phyloP scores from a whole-genome alignment of 352 stramenopile genomes.

The Phytopythium montanum region DNA sequence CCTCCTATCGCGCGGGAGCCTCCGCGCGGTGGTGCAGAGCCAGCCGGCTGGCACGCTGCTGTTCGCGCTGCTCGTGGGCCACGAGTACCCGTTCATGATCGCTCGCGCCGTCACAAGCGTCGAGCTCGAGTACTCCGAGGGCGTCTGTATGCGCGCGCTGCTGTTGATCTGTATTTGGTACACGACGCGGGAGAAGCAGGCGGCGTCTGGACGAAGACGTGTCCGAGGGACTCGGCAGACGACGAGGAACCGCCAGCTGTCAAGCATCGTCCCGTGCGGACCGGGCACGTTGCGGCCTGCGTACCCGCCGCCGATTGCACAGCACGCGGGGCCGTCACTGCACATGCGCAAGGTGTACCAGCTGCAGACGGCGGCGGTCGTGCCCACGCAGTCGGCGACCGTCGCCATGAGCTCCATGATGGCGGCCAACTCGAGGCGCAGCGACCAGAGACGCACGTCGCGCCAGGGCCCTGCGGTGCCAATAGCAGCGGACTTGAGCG shows the following conservation, averaged over 20 bases:
- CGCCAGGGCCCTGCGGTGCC: neutral
- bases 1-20: conserved; percentile 12
- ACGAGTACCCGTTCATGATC: conserved; percentile 27
- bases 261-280: conserved; percentile 6
- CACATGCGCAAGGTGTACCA: conserved; percentile 5
- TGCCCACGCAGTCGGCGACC: conserved; percentile 1
- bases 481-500: neutral
- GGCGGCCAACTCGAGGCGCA: conserved; percentile 2
- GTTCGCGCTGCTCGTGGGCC: conserved; percentile 23
- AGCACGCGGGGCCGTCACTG: neutral
- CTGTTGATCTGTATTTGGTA: conserved; percentile 17
- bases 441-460: neutral
- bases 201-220: conserved; percentile 3
- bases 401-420: conserved; percentile 7
- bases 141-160: conserved; percentile 15
- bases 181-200: conserved; percentile 14
- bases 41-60: conserved; percentile 19
- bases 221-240: conserved; percentile 6
- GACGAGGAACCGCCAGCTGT: conserved; percentile 10
- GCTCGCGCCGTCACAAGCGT: neutral
- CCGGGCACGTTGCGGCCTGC: neutral
- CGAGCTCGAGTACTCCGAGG: conserved; percentile 9
- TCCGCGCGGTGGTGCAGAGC: conserved; percentile 11
- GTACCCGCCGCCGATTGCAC: neutral
- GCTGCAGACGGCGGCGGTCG: neutral